These are phyloP conservation scores for Rosa chinensis DNA, from an alignment of 306 rosid species.

Conservation along the genomic window DNA sequence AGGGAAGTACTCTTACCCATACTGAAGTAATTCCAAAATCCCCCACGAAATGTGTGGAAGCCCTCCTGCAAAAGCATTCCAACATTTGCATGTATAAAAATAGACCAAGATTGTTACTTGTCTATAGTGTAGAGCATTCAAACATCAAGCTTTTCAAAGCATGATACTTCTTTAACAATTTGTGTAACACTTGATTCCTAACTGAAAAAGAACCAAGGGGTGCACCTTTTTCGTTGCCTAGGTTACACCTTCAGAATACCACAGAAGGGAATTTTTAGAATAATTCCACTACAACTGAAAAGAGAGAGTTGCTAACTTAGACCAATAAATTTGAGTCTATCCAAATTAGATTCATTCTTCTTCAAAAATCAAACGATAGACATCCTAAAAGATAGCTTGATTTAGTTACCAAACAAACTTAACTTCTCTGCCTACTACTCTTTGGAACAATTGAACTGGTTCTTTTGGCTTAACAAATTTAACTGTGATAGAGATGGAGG, in stretches of 20 bases:
- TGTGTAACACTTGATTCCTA: not conserved
- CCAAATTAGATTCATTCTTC: not conserved
- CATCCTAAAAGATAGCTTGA: not conserved
- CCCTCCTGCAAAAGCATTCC: conserved; percentile 67
- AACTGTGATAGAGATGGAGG: not conserved
- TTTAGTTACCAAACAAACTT: not conserved
- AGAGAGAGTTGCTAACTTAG: not conserved
- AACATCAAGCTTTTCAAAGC: conserved; percentile 15
- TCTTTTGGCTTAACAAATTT: not conserved
- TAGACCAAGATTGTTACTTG: not conserved
- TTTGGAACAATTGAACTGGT: not conserved
- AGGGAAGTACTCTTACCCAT: conserved; percentile 67
- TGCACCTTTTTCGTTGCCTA: not conserved
- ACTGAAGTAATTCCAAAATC: conserved; percentile 98
- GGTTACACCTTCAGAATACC: not conserved
- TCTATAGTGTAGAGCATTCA: conserved; percentile 4
- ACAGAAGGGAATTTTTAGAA: not conserved
- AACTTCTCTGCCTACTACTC: not conserved
- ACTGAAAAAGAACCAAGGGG: not conserved
- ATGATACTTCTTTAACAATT: not conserved
- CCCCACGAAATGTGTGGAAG: conserved; percentile 87
- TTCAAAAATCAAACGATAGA: not conserved
- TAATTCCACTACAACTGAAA: not conserved
- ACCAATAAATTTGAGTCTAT: not conserved
- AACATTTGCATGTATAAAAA: conserved; percentile 21